phyloP scores from a whole-genome alignment of 345 rosid genomes.

The Tarenaya hassleriana region DNA sequence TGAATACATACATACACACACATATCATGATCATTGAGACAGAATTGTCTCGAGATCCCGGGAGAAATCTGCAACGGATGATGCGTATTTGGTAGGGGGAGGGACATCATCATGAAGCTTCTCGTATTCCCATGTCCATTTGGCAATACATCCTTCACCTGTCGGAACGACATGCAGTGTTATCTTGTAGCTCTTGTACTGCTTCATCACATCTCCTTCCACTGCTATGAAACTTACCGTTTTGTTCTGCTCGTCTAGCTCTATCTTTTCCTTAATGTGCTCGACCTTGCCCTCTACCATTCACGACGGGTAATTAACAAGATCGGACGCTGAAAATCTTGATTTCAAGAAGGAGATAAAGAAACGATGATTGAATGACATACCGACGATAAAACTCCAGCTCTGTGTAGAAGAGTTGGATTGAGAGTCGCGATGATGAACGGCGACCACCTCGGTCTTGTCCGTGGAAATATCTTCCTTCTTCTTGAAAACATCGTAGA shows the following conservation, averaged over 20 bases:
- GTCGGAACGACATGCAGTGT: constrained; percentile 25
- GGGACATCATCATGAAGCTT: constrained; percentile 29
- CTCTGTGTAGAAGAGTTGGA: constrained; percentile 12
- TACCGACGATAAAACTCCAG: constrained; percentile 21
- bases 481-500: constrained; percentile 21
- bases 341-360: too few relatives aligned
- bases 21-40: constrained; percentile 4
- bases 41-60: constrained; percentile 30
- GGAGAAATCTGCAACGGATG: constrained; percentile 28
- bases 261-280: constrained; percentile 26
- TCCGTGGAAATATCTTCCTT: constrained; percentile 23
- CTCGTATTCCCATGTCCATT: constrained; percentile 34
- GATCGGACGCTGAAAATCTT: too few relatives aligned
- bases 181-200: constrained; percentile 20
- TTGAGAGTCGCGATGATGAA: constrained; percentile 13
- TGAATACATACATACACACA: too few relatives aligned
- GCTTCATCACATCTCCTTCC: constrained; percentile 28
- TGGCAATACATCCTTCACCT: constrained; percentile 17
- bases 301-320: too few relatives aligned
- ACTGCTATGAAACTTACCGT: constrained; percentile 18
- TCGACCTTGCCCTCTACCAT: constrained; percentile 25
- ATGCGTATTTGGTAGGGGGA: constrained; percentile 30
- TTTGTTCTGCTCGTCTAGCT: constrained; percentile 23
- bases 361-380: too few relatives aligned
- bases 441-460: constrained; percentile 20